Percentiles rank a stretch among this genome's conserved stretches.
Evolutionary conservation across 495 filamentous ascomycete species (phyloP).

Genomic region (Daldinia bambusicola): DNA sequence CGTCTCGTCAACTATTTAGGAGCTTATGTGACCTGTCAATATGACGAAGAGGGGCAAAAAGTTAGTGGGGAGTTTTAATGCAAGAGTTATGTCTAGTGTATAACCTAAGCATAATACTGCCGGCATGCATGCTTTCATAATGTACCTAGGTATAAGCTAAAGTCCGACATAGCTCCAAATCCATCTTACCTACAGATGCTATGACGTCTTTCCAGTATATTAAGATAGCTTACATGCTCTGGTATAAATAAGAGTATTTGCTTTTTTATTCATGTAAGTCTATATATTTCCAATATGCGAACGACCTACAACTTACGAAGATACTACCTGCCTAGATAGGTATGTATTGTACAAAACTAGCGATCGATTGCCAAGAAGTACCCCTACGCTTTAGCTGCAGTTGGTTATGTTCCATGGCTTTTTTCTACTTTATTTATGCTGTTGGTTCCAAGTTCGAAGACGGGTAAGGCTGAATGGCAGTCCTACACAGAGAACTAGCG

Average conservation of each 20-base stretch:
- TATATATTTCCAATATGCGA: too few species aligned
- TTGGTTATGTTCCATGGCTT: neutral
- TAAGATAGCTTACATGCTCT: too few species aligned
- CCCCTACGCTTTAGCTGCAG: too few species aligned
- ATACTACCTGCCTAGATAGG: too few species aligned
- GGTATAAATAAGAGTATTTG: too few species aligned
- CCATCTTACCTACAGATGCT: too few species aligned
- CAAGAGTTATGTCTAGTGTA: neutral
- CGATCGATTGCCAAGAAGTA: too few species aligned
- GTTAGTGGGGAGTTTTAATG: slow-evolving; percentile 11
- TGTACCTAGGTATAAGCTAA: neutral
- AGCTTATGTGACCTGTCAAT: neutral
- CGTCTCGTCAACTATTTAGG: neutral
- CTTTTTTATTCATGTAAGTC: too few species aligned
- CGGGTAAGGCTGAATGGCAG: neutral
- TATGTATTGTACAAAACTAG: too few species aligned
- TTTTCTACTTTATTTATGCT: neutral
- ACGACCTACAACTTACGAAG: too few species aligned
- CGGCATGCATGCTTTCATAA: too few species aligned
- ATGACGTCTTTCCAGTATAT: too few species aligned
- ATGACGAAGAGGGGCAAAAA: slow-evolving; percentile 13
- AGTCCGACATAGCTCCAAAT: neutral
- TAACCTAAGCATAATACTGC: neutral
- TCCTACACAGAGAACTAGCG: neutral
- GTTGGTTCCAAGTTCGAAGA: neutral